Base-by-base conservation (phyloP, 2,329 filamentous ascomycete genomes). In the Aspergillus neoniger region DNA sequence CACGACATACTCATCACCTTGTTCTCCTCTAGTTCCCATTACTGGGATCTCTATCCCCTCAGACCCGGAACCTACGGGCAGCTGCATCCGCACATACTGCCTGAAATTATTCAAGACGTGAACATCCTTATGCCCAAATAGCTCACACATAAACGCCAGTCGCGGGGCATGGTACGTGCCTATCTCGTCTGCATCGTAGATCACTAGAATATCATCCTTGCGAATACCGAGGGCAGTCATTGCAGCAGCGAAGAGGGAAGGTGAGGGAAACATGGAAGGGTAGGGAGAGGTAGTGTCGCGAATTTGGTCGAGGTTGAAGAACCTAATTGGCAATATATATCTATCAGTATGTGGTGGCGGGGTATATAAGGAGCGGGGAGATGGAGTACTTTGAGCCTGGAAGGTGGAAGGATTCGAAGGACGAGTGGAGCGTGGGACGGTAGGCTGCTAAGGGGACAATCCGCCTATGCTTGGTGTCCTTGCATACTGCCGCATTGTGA, bases 81-180 rank as follows among this genome's bases (percentile, higher is more conserved):
- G 68, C 2, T 67, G 64, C 38, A 58, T n/a, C 1, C 59, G 30
- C 2, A 68, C 58, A 25, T 73, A 74, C 1, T 38, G 43, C 1
- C 67, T 64, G n/a, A 74, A 72, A 28, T 68, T 74, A 14, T 74
- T 73, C 60, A 74, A 30, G 4, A 74, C 69, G 19, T 73, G 66
- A 12, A 72, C 70, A 5, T 56, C 51, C 3, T 36, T 14, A 49
- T 73, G 72, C 0, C 71, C 70, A 23, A 72, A 74, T 28, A 69
- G 55, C 4, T 61, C 64, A 44, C 60, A 74, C 5, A 59, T 68
- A 67, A 70, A 74, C 8, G 70, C 71, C 2, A 71, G 69, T 2
- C 72, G 68, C 17, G 72, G 71, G 0, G 71, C 67, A 6, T 61
- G 69, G 51, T 74, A 72, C 6, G 72, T 63, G 4, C 70, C 72